A percentile compares a stretch with the other conserved stretches of the same genome.
Conservation (phyloP, 208 protist genomes). For the Crithidia expoeki region DNA sequence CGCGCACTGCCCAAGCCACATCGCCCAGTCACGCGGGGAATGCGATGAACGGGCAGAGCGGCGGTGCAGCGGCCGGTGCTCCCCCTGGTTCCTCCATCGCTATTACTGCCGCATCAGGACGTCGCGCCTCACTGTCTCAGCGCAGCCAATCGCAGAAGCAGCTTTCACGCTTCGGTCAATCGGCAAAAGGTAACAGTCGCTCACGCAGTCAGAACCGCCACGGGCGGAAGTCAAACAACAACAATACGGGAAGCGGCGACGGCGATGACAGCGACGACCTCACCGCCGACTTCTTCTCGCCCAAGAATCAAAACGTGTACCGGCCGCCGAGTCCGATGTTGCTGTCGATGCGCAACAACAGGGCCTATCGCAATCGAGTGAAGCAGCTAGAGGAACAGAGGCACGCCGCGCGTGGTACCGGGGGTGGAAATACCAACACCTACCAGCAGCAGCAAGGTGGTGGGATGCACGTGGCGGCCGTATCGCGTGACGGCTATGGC, state of each 20-base stretch:
- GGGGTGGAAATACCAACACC: neutral
- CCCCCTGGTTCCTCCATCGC: neutral
- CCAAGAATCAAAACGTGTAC: slow-evolving; percentile 57
- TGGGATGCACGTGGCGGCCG: neutral
- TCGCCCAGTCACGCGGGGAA: slow-evolving; percentile 5
- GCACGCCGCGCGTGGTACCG: neutral
- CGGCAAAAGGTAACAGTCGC: slow-evolving; percentile 2
- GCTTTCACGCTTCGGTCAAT: neutral
- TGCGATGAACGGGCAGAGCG: neutral
- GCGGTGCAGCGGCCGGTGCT: neutral
- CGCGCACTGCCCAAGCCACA: neutral
- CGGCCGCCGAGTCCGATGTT: slow-evolving; percentile 85
- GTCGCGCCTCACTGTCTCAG: neutral
- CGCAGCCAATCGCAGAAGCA: neutral
- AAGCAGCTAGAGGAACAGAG: slow-evolving; percentile 36
- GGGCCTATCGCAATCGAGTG: slow-evolving; percentile 36
- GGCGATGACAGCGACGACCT: slow-evolving; percentile 15
- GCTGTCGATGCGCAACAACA: slow-evolving; percentile 82
- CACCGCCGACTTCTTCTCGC: slow-evolving; percentile 44
- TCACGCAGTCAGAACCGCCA: neutral
- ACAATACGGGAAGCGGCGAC: neutral
- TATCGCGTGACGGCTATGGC: slow-evolving; percentile 8
- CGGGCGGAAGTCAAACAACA: neutral
- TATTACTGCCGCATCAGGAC: slow-evolving; percentile 4
- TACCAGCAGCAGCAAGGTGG: neutral